These are phyloP conservation scores for Brassica carinata DNA, from an alignment of 345 rosid genomes.

Conservation along the genomic window DNA sequence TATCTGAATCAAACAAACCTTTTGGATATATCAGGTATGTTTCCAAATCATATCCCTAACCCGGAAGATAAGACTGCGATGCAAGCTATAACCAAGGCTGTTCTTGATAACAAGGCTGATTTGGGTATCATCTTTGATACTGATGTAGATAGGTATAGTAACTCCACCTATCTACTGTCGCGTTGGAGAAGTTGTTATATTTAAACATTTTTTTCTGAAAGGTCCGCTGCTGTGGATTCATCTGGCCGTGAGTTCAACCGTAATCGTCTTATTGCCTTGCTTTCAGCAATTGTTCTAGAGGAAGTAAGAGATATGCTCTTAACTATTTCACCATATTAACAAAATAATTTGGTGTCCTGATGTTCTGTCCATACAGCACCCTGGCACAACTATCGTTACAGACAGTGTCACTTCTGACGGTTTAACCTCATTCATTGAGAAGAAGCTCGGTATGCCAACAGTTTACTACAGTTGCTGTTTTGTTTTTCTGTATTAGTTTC, in stretches of 20 bases:
- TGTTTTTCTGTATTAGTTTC: slow-evolving; percentile 1
- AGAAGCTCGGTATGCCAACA: slow-evolving; percentile 75
- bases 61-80: slow-evolving; percentile 96
- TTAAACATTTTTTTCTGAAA: slow-evolving; percentile 13
- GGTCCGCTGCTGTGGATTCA: slow-evolving; percentile 99
- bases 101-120: slow-evolving; percentile 89
- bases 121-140: slow-evolving; percentile 98
- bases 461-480: neutral
- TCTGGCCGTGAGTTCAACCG: slow-evolving; percentile 85
- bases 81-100: slow-evolving; percentile 86
- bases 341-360: neutral
- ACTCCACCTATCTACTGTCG: slow-evolving; percentile 7
- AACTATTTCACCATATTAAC: slow-evolving; percentile 5
- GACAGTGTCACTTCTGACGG: slow-evolving; percentile 99
- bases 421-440: slow-evolving; percentile 77
- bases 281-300: slow-evolving; percentile 93
- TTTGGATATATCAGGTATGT: slow-evolving; percentile 60
- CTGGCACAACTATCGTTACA: slow-evolving; percentile 92
- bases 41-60: slow-evolving; percentile 97
- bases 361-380: slow-evolving; percentile 60
- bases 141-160: slow-evolving; percentile 85
- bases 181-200: slow-evolving; percentile 6
- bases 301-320: slow-evolving; percentile 60
- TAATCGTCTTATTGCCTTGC: slow-evolving; percentile 85
- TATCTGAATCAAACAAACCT: slow-evolving; percentile 7